A percentile compares a stretch with the other conserved stretches of the same genome.
Evolutionary conservation across 2,329 filamentous ascomycete species (phyloP).

Genomic region (Hymenoscyphus salicellus): DNA sequence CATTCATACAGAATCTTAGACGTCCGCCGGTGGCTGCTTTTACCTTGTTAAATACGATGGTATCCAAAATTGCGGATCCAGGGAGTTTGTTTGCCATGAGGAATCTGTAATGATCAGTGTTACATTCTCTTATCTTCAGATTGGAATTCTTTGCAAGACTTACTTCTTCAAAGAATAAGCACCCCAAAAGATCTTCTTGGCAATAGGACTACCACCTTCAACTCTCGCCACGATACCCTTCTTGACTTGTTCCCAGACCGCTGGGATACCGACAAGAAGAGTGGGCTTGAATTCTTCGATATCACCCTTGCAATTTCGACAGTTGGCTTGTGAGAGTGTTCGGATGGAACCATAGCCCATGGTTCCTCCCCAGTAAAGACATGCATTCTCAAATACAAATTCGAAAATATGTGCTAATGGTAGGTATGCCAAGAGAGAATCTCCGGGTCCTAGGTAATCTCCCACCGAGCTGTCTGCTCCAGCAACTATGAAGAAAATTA

Average conservation of each 20-base stretch:
- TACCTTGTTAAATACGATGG: conserved; percentile 83
- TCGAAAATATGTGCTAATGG: conserved; percentile 93
- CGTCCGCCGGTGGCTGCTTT: conserved; percentile 82
- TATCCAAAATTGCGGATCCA: conserved; percentile 67
- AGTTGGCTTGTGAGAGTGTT: conserved; percentile 78
- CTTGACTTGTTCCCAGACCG: conserved; percentile 93
- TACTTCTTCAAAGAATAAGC: conserved; percentile 56
- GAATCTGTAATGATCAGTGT: conserved; percentile 42
- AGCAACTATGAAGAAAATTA: conserved; percentile 52
- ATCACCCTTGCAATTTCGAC: conserved; percentile 85
- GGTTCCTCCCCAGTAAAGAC: conserved; percentile 80
- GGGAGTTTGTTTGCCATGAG: conserved; percentile 57
- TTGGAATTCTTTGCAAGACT: conserved; percentile 53
- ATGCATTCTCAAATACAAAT: conserved; percentile 87
- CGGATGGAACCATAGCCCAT: conserved; percentile 88
- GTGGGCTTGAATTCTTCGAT: conserved; percentile 88
- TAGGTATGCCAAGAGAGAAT: conserved; percentile 82
- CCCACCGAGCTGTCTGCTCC: conserved; percentile 76
- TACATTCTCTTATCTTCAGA: no score
- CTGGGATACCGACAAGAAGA: conserved; percentile 85
- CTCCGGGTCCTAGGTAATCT: conserved; percentile 69
- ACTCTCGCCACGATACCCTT: conserved; percentile 85
- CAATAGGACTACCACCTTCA: conserved; percentile 62
- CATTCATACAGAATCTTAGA: conserved; percentile 87
- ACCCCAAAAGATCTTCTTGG: conserved; percentile 72